Conservation (phyloP, 192 early-diverging fungal genomes). For the Pecoramyces ruminantium region DNA sequence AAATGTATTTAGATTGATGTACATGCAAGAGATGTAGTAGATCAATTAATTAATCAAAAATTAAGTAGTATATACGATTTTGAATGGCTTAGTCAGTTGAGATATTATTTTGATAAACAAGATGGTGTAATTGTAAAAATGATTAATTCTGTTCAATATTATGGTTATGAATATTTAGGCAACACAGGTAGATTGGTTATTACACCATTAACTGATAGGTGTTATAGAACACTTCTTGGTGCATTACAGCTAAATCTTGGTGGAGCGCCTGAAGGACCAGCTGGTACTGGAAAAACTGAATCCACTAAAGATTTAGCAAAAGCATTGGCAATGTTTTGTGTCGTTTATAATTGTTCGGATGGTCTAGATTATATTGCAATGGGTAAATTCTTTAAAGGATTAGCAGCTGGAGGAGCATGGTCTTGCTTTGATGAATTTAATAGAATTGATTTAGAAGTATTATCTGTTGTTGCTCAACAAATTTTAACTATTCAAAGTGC, state of each 20-base stretch:
- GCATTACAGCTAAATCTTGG: conserved; percentile 40
- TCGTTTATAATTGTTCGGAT: conserved; percentile 46
- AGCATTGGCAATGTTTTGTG: conserved; percentile 46
- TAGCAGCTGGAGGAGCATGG: conserved; percentile 45
- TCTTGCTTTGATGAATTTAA: conserved; percentile 45
- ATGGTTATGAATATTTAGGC: conserved; percentile 44
- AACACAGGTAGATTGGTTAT: conserved; percentile 39
- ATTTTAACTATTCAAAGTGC: conserved; percentile 43
- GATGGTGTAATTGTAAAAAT: conserved; percentile 34
- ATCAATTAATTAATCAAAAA: conserved; percentile 21
- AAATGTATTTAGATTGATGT: conserved; percentile 47
- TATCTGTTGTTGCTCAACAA: conserved; percentile 44
- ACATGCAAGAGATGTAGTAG: conserved; percentile 36
- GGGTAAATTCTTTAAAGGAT: conserved; percentile 47
- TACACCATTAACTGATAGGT: conserved; percentile 38
- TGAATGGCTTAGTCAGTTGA: conserved; percentile 32
- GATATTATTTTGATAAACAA: conserved; percentile 42
- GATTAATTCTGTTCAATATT: conserved; percentile 45
- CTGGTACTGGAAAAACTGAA: conserved; percentile 42
- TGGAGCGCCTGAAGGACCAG: conserved; percentile 45
- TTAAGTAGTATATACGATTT: conserved; percentile 23
- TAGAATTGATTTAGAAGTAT: conserved; percentile 40
- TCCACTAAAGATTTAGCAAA: conserved; percentile 45
- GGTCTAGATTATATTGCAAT: conserved; percentile 46
- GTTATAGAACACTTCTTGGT: conserved; percentile 39